These are phyloP conservation scores for Euphorbia pulcherrima DNA, from an alignment of 345 rosid genomes.

Conservation along the genomic window DNA sequence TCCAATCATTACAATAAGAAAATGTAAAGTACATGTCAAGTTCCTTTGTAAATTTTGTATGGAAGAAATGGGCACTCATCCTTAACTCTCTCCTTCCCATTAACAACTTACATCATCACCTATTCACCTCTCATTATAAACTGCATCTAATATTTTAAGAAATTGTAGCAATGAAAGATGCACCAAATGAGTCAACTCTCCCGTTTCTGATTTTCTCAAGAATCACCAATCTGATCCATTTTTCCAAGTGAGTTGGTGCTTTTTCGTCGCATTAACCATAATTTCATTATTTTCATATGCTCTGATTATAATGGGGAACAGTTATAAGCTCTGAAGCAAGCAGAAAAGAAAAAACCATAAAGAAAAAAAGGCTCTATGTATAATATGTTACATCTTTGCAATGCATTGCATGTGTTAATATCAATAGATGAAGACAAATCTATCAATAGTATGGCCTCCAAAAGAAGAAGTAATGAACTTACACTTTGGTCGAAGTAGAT, in stretches of 20 bases:
- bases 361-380: neutral
- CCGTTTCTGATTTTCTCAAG: neutral
- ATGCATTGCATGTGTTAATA: neutral
- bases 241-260: neutral
- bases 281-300: neutral
- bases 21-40: neutral
- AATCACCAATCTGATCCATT: neutral
- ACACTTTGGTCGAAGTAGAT: constrained; percentile 64
- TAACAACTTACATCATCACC: neutral
- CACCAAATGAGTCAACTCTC: neutral
- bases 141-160: neutral
- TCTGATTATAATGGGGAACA: neutral
- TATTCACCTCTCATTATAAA: neutral
- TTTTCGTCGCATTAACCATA: neutral
- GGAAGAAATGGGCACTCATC: neutral
- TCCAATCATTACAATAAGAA: constrained; percentile 17
- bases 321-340: neutral
- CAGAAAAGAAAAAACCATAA: neutral
- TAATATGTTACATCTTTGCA: neutral
- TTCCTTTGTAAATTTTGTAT: neutral
- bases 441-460: neutral
- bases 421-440: neutral
- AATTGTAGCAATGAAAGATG: neutral
- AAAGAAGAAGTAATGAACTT: constrained; percentile 31
- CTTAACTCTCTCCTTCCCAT: neutral